A percentile compares a stretch with the other conserved stretches of the same genome.
Conservation (phyloP, 345 rosid species). For the Rhodamnia rubescens region DNA sequence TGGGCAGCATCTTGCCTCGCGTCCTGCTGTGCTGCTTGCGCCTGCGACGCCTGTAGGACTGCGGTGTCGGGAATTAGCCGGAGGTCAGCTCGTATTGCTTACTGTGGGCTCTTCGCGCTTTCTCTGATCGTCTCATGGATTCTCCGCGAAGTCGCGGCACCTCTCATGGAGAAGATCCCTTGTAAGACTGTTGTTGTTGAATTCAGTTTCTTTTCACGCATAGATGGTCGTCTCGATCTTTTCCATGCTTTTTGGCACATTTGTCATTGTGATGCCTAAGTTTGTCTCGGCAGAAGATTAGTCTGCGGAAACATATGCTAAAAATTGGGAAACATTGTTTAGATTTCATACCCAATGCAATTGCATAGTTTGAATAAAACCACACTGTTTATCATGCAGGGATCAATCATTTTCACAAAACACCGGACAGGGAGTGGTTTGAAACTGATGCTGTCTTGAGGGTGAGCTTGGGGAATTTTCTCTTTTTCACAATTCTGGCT, state of each 20-base stretch:
- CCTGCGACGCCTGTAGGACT: slow-evolving; percentile 88
- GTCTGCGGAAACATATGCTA: background rate
- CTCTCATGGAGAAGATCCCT: slow-evolving; percentile 95
- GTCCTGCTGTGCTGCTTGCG: slow-evolving; percentile 95
- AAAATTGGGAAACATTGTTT: background rate
- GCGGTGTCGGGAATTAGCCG: slow-evolving; percentile 91
- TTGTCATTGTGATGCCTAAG: background rate
- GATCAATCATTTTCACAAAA: slow-evolving; percentile 86
- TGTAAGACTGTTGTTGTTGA: slow-evolving; percentile 36
- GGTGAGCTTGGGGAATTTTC: slow-evolving; percentile 93
- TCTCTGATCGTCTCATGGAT: slow-evolving; percentile 91
- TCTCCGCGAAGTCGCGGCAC: slow-evolving; percentile 96
- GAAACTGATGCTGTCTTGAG: slow-evolving; percentile 95
- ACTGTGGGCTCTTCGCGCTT: slow-evolving; percentile 93
- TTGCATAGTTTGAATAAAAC: background rate
- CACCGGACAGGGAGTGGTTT: slow-evolving; percentile 93
- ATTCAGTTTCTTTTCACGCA: background rate
- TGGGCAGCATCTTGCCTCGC: slow-evolving; percentile 99
- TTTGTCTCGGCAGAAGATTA: background rate
- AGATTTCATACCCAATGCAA: background rate
- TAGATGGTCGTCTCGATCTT: background rate
- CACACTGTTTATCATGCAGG: slow-evolving; percentile 29
- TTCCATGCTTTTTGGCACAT: background rate
- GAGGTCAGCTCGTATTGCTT: slow-evolving; percentile 92
- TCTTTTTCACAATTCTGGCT: slow-evolving; percentile 76